phyloP scores from a whole-genome alignment of 2,329 filamentous ascomycete genomes.

The Aaosphaeria arxii region DNA sequence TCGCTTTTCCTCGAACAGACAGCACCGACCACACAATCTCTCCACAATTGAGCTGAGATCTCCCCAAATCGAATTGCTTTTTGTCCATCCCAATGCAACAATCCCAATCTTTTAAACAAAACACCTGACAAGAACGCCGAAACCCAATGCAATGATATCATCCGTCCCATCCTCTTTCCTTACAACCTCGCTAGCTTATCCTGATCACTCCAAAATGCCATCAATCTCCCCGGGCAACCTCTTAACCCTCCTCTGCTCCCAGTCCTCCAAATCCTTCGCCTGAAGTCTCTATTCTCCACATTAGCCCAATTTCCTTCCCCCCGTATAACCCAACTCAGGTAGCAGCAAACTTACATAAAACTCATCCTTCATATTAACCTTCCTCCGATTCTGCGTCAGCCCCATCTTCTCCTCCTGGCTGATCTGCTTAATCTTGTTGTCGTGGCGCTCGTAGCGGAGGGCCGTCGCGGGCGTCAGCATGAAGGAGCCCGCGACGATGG shows the following conservation, averaged over 20 bases:
- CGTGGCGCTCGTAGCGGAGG: slow-evolving; percentile 87
- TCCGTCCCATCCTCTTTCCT: no score
- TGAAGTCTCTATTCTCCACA: slow-evolving; percentile 61
- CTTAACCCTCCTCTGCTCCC: slow-evolving; percentile 95
- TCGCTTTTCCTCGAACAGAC: no score
- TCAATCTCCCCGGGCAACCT: slow-evolving; percentile 87
- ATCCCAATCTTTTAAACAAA: no score
- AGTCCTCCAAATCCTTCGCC: slow-evolving; percentile 88
- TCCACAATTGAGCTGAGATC: no score
- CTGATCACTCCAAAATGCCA: slow-evolving; percentile 58
- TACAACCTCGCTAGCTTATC: no score
- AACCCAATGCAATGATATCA: no score
- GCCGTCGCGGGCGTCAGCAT: slow-evolving; percentile 92
- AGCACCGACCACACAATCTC: no score
- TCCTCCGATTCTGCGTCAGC: slow-evolving; percentile 67
- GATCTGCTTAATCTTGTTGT: slow-evolving; percentile 83
- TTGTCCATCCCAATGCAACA: no score
- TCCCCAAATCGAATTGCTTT: no score
- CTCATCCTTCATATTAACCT: slow-evolving; percentile 78
- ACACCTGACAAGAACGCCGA: no score
- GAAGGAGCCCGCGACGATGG: slow-evolving; percentile 91
- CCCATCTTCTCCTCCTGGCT: slow-evolving; percentile 83
- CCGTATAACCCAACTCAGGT: not conserved
- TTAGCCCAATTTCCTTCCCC: slow-evolving; percentile 8
- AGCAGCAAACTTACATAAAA: slow-evolving; percentile 67